phyloP scores from a whole-genome alignment of 2,329 filamentous ascomycete species.

The Biscogniauxia mediterranea region DNA sequence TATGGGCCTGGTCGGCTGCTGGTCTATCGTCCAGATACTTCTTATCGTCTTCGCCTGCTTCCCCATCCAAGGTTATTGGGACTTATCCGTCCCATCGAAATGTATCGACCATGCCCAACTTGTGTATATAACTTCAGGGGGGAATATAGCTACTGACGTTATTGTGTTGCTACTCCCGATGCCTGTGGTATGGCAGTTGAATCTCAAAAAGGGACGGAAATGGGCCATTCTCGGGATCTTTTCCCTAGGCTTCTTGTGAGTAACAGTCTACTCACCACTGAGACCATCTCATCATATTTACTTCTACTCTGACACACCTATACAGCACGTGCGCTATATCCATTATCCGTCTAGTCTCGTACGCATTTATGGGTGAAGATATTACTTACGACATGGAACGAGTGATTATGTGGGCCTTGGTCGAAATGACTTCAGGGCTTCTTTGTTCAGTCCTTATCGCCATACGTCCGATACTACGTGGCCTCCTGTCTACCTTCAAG shows the following conservation, averaged over 20 bases:
- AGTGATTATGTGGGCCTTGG: conserved; percentile 19
- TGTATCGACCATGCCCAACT: conserved; percentile 16
- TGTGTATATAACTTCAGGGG: conserved; percentile 21
- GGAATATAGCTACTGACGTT: conserved; percentile 24
- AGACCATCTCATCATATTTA: background rate
- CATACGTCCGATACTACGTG: conserved; percentile 19
- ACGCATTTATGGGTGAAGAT: conserved; percentile 12
- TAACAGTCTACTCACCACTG: background rate
- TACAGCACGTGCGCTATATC: conserved; percentile 22
- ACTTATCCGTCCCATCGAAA: background rate
- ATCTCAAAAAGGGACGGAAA: conserved; percentile 19
- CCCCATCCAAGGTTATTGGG: conserved; percentile 18
- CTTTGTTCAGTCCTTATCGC: conserved; percentile 23
- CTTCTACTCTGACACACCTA: background rate
- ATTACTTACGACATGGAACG: conserved; percentile 15
- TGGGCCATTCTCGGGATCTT: conserved; percentile 23
- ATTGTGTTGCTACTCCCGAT: conserved; percentile 23
- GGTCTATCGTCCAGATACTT: conserved; percentile 19
- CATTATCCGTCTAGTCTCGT: conserved; percentile 21
- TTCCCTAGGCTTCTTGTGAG: conserved; percentile 22
- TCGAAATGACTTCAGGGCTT: conserved; percentile 21
- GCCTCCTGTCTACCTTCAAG: conserved; percentile 9
- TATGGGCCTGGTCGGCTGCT: conserved; percentile 17
- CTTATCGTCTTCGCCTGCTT: conserved; percentile 19
- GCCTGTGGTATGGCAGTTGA: conserved; percentile 22